These are phyloP conservation scores for Elaeis guineensis DNA, from an alignment of 176 grass and related monocot genomes.

Conservation along the genomic window DNA sequence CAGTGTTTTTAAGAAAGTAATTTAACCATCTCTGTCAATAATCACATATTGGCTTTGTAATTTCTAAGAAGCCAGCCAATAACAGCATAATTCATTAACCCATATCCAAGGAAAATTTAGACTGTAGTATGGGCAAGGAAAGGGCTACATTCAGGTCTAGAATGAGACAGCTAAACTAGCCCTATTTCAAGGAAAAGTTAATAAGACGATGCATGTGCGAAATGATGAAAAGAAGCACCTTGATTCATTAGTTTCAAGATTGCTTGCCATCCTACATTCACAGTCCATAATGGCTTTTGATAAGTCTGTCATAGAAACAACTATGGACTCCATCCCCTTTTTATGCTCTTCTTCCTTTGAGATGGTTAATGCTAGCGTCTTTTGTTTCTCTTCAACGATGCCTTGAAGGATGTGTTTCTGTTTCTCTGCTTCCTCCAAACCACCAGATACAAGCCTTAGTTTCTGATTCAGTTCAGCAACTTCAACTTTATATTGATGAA, in stretches of 20 bases:
- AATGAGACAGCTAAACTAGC: too few species aligned
- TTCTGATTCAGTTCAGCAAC: constrained; percentile 26
- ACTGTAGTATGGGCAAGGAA: too few species aligned
- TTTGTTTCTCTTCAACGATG: constrained; percentile 42
- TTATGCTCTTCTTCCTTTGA: constrained; percentile 30
- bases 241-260: constrained; percentile 35
- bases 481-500: constrained; percentile 24
- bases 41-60: too few species aligned
- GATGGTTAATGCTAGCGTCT: constrained; percentile 21
- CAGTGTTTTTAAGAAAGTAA: too few species aligned
- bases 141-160: too few species aligned
- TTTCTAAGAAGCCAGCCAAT: too few species aligned
- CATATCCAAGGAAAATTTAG: too few species aligned
- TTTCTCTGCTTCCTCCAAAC: constrained; percentile 31
- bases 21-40: too few species aligned
- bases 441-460: constrained; percentile 16
- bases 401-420: constrained; percentile 28
- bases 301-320: constrained; percentile 31
- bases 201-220: constrained; percentile 2
- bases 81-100: too few species aligned
- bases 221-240: constrained; percentile 37
- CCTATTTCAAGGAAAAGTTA: neutral
- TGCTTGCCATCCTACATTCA: constrained; percentile 27
- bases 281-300: constrained; percentile 20
- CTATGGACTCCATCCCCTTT: constrained; percentile 21